These are phyloP conservation scores for Ceratobasidium sp. DNA, from an alignment of 1,284 basidiomycete genomes.

Conservation along the genomic window DNA sequence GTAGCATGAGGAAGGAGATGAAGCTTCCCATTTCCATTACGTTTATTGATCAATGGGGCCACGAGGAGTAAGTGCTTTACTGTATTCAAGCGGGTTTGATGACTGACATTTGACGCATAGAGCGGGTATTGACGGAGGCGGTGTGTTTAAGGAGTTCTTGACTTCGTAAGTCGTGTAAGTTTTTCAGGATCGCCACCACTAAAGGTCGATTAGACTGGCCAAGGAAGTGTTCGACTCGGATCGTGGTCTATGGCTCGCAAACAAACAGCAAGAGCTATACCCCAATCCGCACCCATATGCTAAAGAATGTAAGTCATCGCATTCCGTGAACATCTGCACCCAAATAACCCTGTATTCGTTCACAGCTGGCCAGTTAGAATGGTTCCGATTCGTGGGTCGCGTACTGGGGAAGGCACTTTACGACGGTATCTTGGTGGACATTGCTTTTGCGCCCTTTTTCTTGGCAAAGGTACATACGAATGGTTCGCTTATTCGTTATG, in stretches of 20 bases:
- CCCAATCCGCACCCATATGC: constrained; percentile 92
- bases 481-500: constrained; percentile 38
- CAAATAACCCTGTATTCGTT: constrained; percentile 21
- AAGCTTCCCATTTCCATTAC: constrained; percentile 83
- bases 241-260: constrained; percentile 91
- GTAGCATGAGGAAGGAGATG: constrained; percentile 68
- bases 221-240: constrained; percentile 96
- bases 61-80: constrained; percentile 66
- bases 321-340: not conserved
- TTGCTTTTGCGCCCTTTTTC: constrained; percentile 96
- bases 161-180: constrained; percentile 58
- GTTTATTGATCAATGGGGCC: constrained; percentile 89
- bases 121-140: constrained; percentile 93
- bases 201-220: constrained; percentile 61
- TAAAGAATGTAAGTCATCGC: constrained; percentile 67
- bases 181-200: not conserved
- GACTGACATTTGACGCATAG: constrained; percentile 50
- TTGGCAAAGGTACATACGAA: constrained; percentile 69
- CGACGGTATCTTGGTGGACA: constrained; percentile 95
- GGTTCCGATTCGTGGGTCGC: constrained; percentile 94
- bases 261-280: constrained; percentile 89
- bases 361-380: constrained; percentile 79
- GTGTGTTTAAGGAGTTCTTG: constrained; percentile 97
- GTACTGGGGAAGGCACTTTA: constrained; percentile 96
- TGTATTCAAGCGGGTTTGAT: constrained; percentile 48